Evolutionary conservation across 495 filamentous ascomycete genomes (phyloP).

Genomic region (Trichoderma orchidacearum): DNA sequence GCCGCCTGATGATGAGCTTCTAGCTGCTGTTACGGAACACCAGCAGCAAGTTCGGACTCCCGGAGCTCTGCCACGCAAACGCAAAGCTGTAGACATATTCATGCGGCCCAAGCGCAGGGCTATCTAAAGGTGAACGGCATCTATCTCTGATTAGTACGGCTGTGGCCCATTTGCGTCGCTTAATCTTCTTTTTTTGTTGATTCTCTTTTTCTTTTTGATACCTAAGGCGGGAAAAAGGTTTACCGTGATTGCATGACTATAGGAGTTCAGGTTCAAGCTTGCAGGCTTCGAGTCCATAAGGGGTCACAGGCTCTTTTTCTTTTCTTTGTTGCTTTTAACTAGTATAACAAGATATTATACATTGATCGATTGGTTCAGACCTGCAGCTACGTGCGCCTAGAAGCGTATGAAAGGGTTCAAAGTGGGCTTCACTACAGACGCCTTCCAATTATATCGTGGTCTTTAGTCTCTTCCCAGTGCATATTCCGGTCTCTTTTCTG

Average conservation of each 20-base stretch:
- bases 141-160: too few species aligned
- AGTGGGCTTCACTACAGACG: too few species aligned
- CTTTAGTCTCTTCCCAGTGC: too few species aligned
- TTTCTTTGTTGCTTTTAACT: too few species aligned
- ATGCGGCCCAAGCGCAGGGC: conserved; percentile 13
- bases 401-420: too few species aligned
- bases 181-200: background rate
- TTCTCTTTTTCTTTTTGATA: background rate
- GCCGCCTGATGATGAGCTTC: background rate
- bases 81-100: conserved; percentile 19
- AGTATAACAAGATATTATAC: too few species aligned
- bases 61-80: conserved; percentile 8
- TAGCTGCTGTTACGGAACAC: background rate
- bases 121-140: background rate
- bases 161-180: too few species aligned
- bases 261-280: background rate
- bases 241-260: background rate
- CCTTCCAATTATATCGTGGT: too few species aligned
- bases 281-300: background rate
- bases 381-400: too few species aligned
- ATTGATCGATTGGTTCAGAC: too few species aligned
- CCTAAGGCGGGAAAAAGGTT: background rate
- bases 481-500: too few species aligned
- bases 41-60: background rate
- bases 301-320: too few species aligned